phyloP scores from a whole-genome alignment of 257 asterid genomes.

The Prunella vulgaris region DNA sequence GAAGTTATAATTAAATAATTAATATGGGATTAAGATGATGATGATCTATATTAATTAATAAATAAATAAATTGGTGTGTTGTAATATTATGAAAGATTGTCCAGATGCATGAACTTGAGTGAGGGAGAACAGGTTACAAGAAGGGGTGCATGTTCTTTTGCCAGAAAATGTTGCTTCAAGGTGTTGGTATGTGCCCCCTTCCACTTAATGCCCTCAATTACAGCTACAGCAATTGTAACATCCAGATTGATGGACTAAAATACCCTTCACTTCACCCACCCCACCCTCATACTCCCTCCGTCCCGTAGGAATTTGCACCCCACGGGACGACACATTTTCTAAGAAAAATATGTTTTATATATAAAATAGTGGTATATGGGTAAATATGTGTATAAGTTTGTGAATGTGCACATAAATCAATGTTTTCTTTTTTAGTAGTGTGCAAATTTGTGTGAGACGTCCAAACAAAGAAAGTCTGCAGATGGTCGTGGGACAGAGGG shows the following conservation, averaged over 20 bases:
- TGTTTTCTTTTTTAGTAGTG: too few species aligned
- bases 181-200: conserved; percentile 38
- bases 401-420: too few species aligned
- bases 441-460: too few species aligned
- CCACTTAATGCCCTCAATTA: conserved; percentile 29
- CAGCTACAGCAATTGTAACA: conserved; percentile 17
- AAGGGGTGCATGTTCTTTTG: conserved; percentile 52
- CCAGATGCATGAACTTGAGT: conserved; percentile 43
- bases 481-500: too few species aligned
- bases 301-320: too few species aligned
- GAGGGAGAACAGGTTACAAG: conserved; percentile 32
- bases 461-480: too few species aligned
- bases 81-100: conserved; percentile 23
- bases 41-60: too few species aligned
- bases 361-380: too few species aligned
- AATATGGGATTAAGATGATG: conserved; percentile 18
- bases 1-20: neutral
- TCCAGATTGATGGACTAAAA: conserved; percentile 10
- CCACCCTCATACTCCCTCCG: too few species aligned
- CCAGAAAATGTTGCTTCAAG: conserved; percentile 46
- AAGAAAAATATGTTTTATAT: too few species aligned
- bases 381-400: too few species aligned
- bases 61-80: neutral
- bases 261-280: neutral
- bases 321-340: too few species aligned